Evolutionary conservation across 2,329 filamentous ascomycete genomes (phyloP), one percentile per base, ranked within the genome.

Genomic region (Fusarium anguioides): DNA sequence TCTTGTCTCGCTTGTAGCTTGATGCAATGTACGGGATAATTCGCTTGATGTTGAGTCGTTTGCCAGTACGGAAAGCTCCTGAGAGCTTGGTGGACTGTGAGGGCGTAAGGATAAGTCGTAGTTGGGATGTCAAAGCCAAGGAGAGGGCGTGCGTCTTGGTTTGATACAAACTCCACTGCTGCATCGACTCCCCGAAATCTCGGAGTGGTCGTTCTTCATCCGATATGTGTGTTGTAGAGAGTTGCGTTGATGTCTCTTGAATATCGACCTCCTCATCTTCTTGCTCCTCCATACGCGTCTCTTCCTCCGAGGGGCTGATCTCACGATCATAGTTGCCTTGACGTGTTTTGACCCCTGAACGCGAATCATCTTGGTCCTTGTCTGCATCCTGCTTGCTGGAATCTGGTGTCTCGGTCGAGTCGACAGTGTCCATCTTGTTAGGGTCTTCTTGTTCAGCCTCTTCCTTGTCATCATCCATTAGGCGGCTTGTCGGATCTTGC

Each of bases 21-120:
- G 94, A 98, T 2, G 96, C 96, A 72, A 99, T 98, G 81, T 99
- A 99, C 0, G 96, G 96, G 74, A 99, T 99, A 80, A 99, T 99
- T 71, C 95, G 93, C 81, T 98, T 98, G 83, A 99, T 97, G 80
- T 98, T 99, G 72, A 99, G 92, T 1, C 96, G 91, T 79, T 99
- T 99, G 66, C 96, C 96, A 0, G 96, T 99, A 70, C 96, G 92
- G 86, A 97, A 98, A 70, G 97, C 94, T 40, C 96, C 96, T 3
- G 95, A 94, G 64, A 99, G 91, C 75, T 98, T 99, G 35, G 96
- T 98, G 2, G 95, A 94, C 51, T 97, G 90, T 0, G 95, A 98
- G 1, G 96, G 96, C 0, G 93, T 93, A 36, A 99, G 89, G 73
- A 99, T 98, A 15, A 99, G 88, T 24, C 96, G 93, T 18, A 99